Evolutionary conservation across 2,329 filamentous ascomycete species (phyloP).

Genomic region (Botrytis fragariae): DNA sequence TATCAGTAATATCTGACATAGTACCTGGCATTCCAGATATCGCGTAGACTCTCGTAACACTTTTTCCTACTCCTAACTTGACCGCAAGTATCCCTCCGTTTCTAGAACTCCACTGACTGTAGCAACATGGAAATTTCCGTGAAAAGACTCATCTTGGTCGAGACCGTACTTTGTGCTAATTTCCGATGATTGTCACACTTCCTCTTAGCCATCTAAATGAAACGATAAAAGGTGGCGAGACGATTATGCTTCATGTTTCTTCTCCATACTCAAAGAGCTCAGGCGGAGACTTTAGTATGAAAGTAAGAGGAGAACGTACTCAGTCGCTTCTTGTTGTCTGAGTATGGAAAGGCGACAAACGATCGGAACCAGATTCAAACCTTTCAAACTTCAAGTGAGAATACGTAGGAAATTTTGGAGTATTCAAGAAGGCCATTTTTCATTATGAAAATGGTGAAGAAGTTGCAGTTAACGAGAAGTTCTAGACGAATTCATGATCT

Average conservation of each 20-base stretch:
- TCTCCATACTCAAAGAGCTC: neutral
- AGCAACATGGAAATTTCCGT: neutral
- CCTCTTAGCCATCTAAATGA: neutral
- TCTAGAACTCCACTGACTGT: neutral
- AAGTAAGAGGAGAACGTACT: neutral
- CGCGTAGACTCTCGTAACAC: neutral
- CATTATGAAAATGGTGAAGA: neutral
- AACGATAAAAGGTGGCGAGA: neutral
- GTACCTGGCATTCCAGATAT: accelerated
- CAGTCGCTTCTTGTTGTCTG: neutral
- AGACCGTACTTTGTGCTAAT: neutral
- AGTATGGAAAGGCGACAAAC: neutral
- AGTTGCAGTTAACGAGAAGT: neutral
- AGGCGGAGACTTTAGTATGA: accelerated
- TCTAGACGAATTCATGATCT: neutral
- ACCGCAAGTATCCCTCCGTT: neutral
- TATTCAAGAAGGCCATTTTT: too few species aligned
- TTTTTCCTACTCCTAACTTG: neutral
- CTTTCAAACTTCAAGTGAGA: too few species aligned
- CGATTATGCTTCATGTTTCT: accelerated
- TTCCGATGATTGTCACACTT: neutral
- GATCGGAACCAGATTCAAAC: too few species aligned
- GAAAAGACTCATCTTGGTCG: too few species aligned
- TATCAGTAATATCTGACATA: neutral
- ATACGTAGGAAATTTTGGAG: too few species aligned